These are phyloP conservation scores for Pseudopithomyces maydicus DNA, from an alignment of 2,329 filamentous ascomycete species.

Conservation along the genomic window DNA sequence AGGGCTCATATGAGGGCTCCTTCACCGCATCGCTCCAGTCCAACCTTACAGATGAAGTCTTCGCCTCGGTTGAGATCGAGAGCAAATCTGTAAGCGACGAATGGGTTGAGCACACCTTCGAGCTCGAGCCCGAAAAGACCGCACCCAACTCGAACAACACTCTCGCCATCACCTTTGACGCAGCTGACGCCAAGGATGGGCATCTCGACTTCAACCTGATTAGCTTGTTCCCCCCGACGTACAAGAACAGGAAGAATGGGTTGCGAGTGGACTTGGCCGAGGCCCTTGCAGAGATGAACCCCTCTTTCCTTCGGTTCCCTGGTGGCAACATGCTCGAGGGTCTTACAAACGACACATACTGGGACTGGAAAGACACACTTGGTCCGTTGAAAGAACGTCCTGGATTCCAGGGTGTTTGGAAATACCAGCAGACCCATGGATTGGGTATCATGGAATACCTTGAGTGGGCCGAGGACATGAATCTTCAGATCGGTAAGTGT, in stretches of 20 bases:
- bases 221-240: slow-evolving; percentile 60
- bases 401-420: slow-evolving; percentile 53
- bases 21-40: slow-evolving; percentile 49
- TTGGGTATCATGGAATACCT: slow-evolving; percentile 56
- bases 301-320: slow-evolving; percentile 57
- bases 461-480: slow-evolving; percentile 54
- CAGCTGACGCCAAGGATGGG: slow-evolving; percentile 33
- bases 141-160: slow-evolving; percentile 58
- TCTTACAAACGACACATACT: slow-evolving; percentile 26
- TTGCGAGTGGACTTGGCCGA: slow-evolving; percentile 57
- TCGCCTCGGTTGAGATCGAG: slow-evolving; percentile 39
- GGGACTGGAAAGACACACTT: slow-evolving; percentile 57
- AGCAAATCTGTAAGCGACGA: slow-evolving; percentile 40
- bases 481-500: slow-evolving; percentile 42
- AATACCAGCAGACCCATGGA: slow-evolving; percentile 50
- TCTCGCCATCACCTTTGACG: slow-evolving; percentile 57
- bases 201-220: slow-evolving; percentile 55
- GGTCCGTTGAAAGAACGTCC: slow-evolving; percentile 55
- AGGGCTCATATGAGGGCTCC: slow-evolving; percentile 37
- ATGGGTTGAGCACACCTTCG: slow-evolving; percentile 50
- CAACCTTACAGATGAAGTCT: slow-evolving; percentile 49
- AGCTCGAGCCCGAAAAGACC: slow-evolving; percentile 36
- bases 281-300: slow-evolving; percentile 48
- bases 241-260: slow-evolving; percentile 58
- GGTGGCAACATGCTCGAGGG: slow-evolving; percentile 56